Percentiles rank a stretch among this genome's conserved stretches.
Evolutionary conservation across 2,329 filamentous ascomycete genomes (phyloP).

Genomic region (Raffaelea deltoideospora): DNA sequence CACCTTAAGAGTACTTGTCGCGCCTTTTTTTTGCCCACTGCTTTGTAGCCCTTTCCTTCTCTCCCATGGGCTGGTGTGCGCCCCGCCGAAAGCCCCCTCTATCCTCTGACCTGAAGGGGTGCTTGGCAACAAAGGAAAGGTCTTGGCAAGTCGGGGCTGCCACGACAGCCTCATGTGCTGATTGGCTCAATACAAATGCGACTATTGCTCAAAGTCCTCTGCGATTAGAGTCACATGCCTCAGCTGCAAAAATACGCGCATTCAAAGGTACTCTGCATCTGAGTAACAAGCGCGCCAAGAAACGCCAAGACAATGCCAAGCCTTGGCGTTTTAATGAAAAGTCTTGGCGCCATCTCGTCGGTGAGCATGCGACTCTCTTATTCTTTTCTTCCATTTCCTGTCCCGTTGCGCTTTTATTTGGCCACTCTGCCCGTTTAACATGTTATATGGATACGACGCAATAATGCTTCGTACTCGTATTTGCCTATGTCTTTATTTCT

Average conservation of each 20-base stretch:
- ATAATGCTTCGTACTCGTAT: too few species aligned
- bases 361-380: not conserved
- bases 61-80: not conserved
- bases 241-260: too few species aligned
- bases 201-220: not conserved
- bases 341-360: constrained; percentile 9
- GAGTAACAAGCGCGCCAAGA: constrained; percentile 10
- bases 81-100: not conserved
- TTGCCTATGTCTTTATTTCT: too few species aligned
- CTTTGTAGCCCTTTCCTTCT: constrained; percentile 2
- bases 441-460: too few species aligned
- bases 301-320: constrained; percentile 15
- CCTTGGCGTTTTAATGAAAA: constrained; percentile 1
- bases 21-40: too few species aligned
- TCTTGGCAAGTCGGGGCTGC: constrained; percentile 10
- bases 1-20: too few species aligned
- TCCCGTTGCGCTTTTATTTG: not conserved
- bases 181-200: constrained; percentile 2
- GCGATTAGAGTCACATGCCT: not conserved
- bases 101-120: constrained; percentile 6
- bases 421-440: too few species aligned
- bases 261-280: not conserved
- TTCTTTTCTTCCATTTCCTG: not conserved
- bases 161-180: not conserved
- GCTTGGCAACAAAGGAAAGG: constrained; percentile 3